A percentile compares a stretch with the other conserved stretches of the same genome.
Conservation (phyloP, 495 filamentous ascomycete species). For the Daldinia decipiens region DNA sequence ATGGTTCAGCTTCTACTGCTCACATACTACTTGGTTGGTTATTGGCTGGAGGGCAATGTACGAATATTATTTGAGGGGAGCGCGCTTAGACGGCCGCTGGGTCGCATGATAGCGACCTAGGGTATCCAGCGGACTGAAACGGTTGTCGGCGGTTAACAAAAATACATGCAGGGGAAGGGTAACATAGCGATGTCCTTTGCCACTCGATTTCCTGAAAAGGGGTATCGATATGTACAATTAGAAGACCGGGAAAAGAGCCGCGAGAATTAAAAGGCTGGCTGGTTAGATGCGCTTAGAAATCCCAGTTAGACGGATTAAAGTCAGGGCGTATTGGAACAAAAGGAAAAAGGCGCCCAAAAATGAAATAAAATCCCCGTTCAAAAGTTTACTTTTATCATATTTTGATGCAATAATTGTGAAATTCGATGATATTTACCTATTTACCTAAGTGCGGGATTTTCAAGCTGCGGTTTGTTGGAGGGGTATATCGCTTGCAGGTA, state of each 20-base stretch:
- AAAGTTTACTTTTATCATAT: background rate
- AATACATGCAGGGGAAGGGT: background rate
- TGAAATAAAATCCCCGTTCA: slow-evolving; percentile 46
- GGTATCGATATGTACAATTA: slow-evolving; percentile 35
- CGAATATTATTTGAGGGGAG: slow-evolving; percentile 32
- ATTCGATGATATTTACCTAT: background rate
- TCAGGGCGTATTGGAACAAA: slow-evolving; percentile 8
- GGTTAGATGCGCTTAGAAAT: slow-evolving; percentile 29
- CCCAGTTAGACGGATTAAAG: slow-evolving; percentile 6
- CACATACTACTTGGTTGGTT: slow-evolving; percentile 18
- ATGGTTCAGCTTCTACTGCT: slow-evolving; percentile 18
- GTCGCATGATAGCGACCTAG: slow-evolving; percentile 26
- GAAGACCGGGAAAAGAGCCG: slow-evolving; percentile 32
- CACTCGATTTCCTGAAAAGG: slow-evolving; percentile 24
- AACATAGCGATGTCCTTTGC: slow-evolving; percentile 27
- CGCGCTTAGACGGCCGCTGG: slow-evolving; percentile 38
- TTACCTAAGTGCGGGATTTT: background rate
- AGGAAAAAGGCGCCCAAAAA: slow-evolving; percentile 35
- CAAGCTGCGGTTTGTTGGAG: background rate
- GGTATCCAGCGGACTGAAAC: slow-evolving; percentile 30
- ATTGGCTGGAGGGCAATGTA: slow-evolving; percentile 27
- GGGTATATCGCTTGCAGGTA: background rate
- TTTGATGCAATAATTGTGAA: background rate
- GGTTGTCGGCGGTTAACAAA: slow-evolving; percentile 5
- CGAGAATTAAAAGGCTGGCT: slow-evolving; percentile 20